Evolutionary conservation across 495 filamentous ascomycete genomes (phyloP).

Genomic region (Penicillium cosmopolitanum): DNA sequence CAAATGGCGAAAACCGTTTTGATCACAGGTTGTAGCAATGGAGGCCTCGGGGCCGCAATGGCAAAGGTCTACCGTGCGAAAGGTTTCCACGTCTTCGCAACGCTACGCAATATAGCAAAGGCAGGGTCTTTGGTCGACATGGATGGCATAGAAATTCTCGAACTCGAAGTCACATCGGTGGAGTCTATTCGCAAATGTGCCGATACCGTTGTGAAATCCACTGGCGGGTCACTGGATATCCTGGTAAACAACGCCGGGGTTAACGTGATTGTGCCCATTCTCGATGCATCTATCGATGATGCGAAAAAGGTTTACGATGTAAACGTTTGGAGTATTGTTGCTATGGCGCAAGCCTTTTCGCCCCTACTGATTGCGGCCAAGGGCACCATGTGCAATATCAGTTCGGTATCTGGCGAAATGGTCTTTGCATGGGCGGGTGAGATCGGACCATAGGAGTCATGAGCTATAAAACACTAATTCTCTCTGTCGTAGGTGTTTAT

Average conservation of each 20-base stretch:
- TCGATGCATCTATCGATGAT: constrained; percentile 54
- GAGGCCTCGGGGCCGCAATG: constrained; percentile 17
- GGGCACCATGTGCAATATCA: constrained; percentile 58
- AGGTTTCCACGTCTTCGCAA: constrained; percentile 12
- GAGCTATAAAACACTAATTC: background rate
- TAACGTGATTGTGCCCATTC: constrained; percentile 30
- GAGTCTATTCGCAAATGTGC: constrained; percentile 14
- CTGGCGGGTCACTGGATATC: background rate
- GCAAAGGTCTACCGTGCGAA: constrained; percentile 13
- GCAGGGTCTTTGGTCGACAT: constrained; percentile 1
- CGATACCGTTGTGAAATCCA: background rate
- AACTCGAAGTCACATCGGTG: constrained; percentile 11
- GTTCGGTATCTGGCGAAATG: constrained; percentile 45
- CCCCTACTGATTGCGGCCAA: constrained; percentile 54
- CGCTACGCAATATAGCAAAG: constrained; percentile 8
- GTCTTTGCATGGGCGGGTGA: background rate
- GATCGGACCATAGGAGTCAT: background rate
- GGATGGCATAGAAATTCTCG: constrained; percentile 9
- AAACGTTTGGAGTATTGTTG: constrained; percentile 62
- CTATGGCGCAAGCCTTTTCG: constrained; percentile 57
- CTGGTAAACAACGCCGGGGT: background rate
- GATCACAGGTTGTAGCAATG: constrained; percentile 14
- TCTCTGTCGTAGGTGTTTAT: constrained; percentile 19
- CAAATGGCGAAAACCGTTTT: constrained; percentile 8
- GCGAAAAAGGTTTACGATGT: constrained; percentile 61